Conservation (phyloP, 2,329 filamentous ascomycete genomes). For the Stylonectria norvegica region DNA sequence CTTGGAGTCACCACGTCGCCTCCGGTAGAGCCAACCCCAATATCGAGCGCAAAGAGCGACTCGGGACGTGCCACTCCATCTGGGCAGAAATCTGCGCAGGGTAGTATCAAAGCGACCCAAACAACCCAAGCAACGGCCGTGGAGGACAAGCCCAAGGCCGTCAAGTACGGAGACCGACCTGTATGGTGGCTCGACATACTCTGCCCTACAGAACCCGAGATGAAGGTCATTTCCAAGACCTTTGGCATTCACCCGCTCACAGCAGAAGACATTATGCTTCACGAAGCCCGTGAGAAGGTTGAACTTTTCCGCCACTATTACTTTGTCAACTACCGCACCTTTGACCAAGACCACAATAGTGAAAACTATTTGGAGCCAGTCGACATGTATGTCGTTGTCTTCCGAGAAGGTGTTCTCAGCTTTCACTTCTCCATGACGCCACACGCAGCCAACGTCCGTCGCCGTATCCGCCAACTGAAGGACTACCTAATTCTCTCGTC, state of each 20-base stretch:
- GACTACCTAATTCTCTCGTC: conserved; percentile 91
- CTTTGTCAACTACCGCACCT: conserved; percentile 97
- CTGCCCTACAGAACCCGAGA: conserved; percentile 87
- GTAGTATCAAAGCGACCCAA: conserved; percentile 17
- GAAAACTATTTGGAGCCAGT: conserved; percentile 92
- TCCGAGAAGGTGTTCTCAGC: conserved; percentile 89
- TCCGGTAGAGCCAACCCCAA: conserved; percentile 27
- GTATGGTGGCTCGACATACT: conserved; percentile 97
- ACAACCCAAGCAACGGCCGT: conserved; percentile 8
- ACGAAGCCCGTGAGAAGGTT: conserved; percentile 96
- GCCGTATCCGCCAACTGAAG: conserved; percentile 86
- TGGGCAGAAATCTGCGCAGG: conserved; percentile 38
- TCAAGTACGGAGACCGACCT: conserved; percentile 74
- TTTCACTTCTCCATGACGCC: conserved; percentile 98
- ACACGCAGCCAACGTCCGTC: conserved; percentile 91
- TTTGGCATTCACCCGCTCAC: conserved; percentile 97
- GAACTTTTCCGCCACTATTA: conserved; percentile 98
- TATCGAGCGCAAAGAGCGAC: conserved; percentile 28
- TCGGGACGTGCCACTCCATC: conserved; percentile 50
- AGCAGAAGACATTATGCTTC: conserved; percentile 93
- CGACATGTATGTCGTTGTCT: conserved; percentile 97
- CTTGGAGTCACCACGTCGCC: conserved; percentile 29
- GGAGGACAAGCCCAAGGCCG: conserved; percentile 38
- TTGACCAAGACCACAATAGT: conserved; percentile 88
- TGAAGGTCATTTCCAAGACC: conserved; percentile 87